Evolutionary conservation across 1,139 yeast genomes (phyloP), one percentile per base, ranked within the genome.

Genomic region (Entelexis paramagnoliae): DNA sequence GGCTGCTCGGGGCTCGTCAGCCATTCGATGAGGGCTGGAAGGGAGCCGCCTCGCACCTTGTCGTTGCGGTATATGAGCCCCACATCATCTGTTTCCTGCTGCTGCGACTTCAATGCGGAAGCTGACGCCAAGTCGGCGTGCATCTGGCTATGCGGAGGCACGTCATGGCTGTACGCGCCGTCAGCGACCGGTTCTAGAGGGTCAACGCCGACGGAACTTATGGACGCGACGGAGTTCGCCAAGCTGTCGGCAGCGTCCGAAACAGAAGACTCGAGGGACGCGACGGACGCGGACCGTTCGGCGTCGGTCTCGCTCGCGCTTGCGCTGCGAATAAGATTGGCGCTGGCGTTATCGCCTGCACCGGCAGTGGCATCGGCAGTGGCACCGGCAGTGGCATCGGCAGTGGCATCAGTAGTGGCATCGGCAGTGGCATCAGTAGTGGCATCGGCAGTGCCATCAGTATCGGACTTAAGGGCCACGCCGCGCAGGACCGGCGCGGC

Each of bases 31-130:
- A 59, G 50, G 8, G 59, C 59, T 4, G 47, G 48, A 22, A 58
- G 29, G 1, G 62, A 46, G 14, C 62, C 62, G 5, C 60, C 62
- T 1, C 59, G 53, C 6, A 59, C 59, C 16, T 29, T 29, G n/a
- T 42, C 58, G 34, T 49, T 50, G 7, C 58, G 47, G 24, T 56
- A 28, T n/a, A 58, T 42, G 5, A 59, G 51, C 29, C 53, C 60
- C 4, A 48, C 45, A 14, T 40, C 43, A 3, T 26, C 28, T 5
- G 41, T 3, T 5, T 14, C 28, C 10, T 20, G 28, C 1, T 7
- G 28, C n/a, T 13, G 28, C 17, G 41, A 22, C 16, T 35, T 19
- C 8, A 22, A 4, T 4, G 24, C 6, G 24, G 30, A 24, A 3
- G 33, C 11, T 6, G 14, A 22, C 7, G 22, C 30, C 11, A 40